phyloP scores from a whole-genome alignment of 2,329 filamentous ascomycete species.

The Hypocreales sp. region DNA sequence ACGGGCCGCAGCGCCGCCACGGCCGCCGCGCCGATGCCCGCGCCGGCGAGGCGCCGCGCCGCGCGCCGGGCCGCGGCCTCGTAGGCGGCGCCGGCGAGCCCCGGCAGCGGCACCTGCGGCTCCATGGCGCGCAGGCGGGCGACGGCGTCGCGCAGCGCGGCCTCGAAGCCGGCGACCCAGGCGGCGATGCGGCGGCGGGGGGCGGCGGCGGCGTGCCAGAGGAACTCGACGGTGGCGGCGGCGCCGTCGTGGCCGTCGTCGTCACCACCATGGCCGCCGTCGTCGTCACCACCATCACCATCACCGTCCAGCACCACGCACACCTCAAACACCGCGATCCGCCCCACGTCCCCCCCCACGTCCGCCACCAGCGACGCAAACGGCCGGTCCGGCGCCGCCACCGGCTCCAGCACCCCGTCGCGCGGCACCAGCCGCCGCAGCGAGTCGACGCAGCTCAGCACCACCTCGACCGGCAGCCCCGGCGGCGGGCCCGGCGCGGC shows the following conservation, averaged over 20 bases:
- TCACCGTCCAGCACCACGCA: conserved; percentile 29
- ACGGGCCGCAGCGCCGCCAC: conserved; percentile 34
- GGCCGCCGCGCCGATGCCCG: conserved; percentile 26
- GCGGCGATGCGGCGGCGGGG: conserved; percentile 25
- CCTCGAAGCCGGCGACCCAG: conserved; percentile 33
- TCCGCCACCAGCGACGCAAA: conserved; percentile 24
- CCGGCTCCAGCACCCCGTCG: conserved; percentile 32
- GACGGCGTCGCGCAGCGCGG: conserved; percentile 27
- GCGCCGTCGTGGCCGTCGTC: too few relatives aligned
- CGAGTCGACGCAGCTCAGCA: conserved; percentile 40
- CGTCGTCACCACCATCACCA: too few relatives aligned
- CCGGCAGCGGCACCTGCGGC: conserved; percentile 32
- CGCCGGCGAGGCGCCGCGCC: conserved; percentile 20
- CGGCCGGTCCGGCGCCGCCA: conserved; percentile 22
- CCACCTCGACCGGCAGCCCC: conserved; percentile 35
- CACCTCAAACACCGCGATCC: conserved; percentile 35
- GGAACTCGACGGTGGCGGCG: conserved; percentile 28
- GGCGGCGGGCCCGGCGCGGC: conserved; percentile 22
- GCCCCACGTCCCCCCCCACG: conserved; percentile 27
- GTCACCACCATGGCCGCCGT: too few relatives aligned
- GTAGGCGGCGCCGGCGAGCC: conserved; percentile 30
- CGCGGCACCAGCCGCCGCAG: conserved; percentile 30
- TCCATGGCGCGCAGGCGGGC: conserved; percentile 22
- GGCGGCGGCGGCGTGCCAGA: conserved; percentile 25
- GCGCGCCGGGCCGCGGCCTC: conserved; percentile 28